Percentiles rank a stretch among this genome's conserved stretches.
phyloP scores from a whole-genome alignment of 2,329 filamentous ascomycete species.

The Colletotrichum filicis region DNA sequence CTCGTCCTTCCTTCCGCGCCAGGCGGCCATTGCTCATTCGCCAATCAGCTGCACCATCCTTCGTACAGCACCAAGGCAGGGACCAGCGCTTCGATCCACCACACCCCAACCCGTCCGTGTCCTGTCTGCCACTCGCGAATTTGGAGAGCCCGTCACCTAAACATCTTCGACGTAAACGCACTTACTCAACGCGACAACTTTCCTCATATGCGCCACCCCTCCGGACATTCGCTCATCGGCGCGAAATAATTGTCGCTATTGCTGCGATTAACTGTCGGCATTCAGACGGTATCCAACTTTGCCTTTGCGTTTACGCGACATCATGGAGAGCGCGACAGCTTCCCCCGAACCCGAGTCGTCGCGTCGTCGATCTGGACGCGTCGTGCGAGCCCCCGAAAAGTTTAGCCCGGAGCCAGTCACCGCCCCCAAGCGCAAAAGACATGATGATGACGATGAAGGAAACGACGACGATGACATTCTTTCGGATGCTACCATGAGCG shows the following conservation, averaged over 20 bases:
- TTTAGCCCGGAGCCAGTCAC: constrained; percentile 64
- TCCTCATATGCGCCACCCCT: constrained; percentile 27
- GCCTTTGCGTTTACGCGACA: constrained; percentile 26
- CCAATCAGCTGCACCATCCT: neutral
- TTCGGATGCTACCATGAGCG: constrained; percentile 57
- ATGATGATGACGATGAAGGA: constrained; percentile 59
- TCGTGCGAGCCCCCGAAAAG: constrained; percentile 69
- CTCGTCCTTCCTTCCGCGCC: neutral
- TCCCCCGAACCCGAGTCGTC: constrained; percentile 63
- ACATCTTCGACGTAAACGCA: constrained; percentile 26
- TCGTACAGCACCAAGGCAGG: constrained; percentile 13
- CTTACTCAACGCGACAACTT: constrained; percentile 28
- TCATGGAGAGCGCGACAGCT: constrained; percentile 64
- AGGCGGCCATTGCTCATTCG: neutral
- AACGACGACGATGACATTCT: constrained; percentile 60
- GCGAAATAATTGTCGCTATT: constrained; percentile 29
- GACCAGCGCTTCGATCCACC: constrained; percentile 10
- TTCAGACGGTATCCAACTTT: neutral
- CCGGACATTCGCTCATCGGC: constrained; percentile 30
- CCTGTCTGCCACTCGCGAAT: constrained; percentile 24
- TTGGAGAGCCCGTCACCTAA: constrained; percentile 25
- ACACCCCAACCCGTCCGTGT: constrained; percentile 4
- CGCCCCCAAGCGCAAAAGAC: constrained; percentile 68
- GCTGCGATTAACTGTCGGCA: neutral
- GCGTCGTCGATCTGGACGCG: constrained; percentile 77